These are phyloP conservation scores for Solanum bukasovii DNA, from an alignment of 257 asterid species.

Conservation along the genomic window DNA sequence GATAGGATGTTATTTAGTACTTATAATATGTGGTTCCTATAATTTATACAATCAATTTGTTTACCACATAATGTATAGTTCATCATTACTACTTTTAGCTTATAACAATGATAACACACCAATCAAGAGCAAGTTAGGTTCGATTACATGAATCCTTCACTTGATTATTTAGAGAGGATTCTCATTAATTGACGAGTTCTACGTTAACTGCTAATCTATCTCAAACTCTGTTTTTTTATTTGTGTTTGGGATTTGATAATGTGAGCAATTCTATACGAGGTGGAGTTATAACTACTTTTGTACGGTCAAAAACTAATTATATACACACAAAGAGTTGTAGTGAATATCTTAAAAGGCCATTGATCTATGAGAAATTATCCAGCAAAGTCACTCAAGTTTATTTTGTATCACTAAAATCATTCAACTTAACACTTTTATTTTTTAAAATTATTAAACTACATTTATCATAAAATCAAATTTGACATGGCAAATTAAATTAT, in stretches of 20 bases:
- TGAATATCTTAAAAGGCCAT: too few relatives aligned
- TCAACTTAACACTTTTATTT: too few relatives aligned
- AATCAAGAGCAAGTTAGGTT: background rate
- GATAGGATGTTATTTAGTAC: too few relatives aligned
- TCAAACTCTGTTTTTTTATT: background rate
- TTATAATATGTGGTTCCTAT: too few relatives aligned
- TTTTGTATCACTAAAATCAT: too few relatives aligned
- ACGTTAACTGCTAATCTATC: background rate
- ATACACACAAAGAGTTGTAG: background rate
- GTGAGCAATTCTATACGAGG: background rate
- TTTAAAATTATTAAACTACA: too few relatives aligned
- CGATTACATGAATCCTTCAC: background rate
- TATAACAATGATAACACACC: background rate
- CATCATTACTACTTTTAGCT: background rate
- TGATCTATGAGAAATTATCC: too few relatives aligned
- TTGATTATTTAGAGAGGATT: background rate
- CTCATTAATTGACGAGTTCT: background rate
- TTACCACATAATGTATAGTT: background rate
- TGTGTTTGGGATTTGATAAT: background rate
- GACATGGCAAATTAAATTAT: too few relatives aligned
- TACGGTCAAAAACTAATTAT: too few relatives aligned
- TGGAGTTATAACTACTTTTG: background rate
- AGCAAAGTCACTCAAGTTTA: too few relatives aligned
- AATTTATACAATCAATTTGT: background rate
- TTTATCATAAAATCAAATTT: too few relatives aligned